Evolutionary conservation across 345 rosid genomes (phyloP).

Genomic region (Mangifera indica): DNA sequence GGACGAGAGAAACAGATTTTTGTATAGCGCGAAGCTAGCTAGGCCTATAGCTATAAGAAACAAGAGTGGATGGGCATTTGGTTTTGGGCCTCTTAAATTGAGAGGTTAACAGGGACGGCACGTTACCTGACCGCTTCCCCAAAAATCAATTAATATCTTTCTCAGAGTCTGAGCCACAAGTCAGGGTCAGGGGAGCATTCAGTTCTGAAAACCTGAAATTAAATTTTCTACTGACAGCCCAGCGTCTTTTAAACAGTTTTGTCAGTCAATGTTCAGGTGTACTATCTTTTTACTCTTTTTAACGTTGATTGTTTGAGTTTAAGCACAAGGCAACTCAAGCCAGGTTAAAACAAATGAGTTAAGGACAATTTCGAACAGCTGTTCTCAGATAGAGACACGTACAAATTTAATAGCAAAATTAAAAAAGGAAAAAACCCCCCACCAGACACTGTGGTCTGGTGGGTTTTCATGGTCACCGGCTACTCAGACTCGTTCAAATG

Average conservation of each 20-base stretch:
- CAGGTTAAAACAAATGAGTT: neutral
- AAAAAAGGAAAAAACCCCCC: no score
- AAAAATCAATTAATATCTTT: neutral
- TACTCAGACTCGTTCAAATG: neutral
- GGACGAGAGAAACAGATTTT: no score
- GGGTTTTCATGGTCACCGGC: no score
- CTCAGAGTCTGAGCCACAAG: neutral
- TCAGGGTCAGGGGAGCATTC: neutral
- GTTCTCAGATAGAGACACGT: neutral
- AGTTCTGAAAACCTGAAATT: neutral
- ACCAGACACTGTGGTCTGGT: neutral
- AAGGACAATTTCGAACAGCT: neutral
- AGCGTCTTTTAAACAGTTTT: no score
- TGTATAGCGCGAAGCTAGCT: no score
- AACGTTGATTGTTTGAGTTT: neutral
- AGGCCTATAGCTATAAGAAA: neutral
- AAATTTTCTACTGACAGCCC: no score
- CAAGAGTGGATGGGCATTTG: no score
- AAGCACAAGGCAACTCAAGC: neutral
- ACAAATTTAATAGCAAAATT: neutral
- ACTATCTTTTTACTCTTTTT: neutral
- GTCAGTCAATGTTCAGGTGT: neutral
- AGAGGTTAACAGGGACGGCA: conserved; percentile 12
- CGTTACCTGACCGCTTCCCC: neutral
- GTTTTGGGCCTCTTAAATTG: neutral